Conservation (phyloP, 2,329 filamentous ascomycete species). For the Diaporthe citrichinensis region DNA sequence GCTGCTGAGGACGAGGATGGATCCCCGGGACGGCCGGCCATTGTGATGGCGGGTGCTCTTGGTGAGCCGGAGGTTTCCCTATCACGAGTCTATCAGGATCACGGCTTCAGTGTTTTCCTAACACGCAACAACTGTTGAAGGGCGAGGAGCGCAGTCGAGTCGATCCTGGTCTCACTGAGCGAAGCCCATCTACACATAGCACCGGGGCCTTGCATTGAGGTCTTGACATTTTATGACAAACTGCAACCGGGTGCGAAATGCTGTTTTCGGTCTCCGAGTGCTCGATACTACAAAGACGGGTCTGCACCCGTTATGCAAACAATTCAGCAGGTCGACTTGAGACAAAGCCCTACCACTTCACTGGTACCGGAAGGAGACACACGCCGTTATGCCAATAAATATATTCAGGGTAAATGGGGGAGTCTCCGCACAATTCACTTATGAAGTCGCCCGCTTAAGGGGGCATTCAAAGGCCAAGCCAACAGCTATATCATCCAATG, state of each 20-base stretch:
- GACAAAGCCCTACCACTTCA: neutral
- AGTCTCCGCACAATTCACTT: neutral
- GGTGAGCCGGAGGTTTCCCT: neutral
- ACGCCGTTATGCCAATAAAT: neutral
- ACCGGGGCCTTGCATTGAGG: neutral
- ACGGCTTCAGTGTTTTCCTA: neutral
- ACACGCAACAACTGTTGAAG: neutral
- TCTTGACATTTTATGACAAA: neutral
- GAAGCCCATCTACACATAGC: neutral
- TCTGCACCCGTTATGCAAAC: constrained; percentile 13
- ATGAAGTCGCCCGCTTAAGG: neutral
- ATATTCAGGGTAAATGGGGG: neutral
- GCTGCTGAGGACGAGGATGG: too few relatives aligned
- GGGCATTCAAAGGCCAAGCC: neutral
- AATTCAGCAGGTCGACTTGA: neutral
- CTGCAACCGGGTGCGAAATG: neutral
- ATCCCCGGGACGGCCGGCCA: too few relatives aligned
- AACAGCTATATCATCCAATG: neutral
- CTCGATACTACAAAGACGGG: neutral
- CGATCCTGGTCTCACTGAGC: neutral
- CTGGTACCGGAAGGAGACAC: neutral
- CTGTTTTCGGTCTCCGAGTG: neutral
- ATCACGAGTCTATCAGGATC: neutral
- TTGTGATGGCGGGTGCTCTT: constrained; percentile 2
- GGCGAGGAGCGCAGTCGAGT: neutral